Conservation (phyloP, 2,329 filamentous ascomycete genomes). For the Bretziella fagacearum region DNA sequence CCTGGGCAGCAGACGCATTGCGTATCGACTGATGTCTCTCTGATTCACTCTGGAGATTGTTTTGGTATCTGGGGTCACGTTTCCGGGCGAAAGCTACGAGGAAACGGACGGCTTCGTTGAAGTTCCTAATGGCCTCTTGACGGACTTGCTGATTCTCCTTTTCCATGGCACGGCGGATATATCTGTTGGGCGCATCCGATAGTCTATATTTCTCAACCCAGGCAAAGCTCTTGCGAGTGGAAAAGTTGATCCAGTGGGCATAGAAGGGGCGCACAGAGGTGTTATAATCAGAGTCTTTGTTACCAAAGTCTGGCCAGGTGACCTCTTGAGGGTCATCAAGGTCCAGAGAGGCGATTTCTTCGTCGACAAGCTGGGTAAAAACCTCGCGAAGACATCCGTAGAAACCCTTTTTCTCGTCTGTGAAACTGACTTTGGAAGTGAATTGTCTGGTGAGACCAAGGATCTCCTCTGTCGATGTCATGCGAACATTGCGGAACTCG, state of each 20-base stretch:
- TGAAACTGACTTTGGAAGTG: conserved; percentile 59
- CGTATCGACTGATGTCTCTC: conserved; percentile 66
- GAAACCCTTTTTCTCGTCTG: conserved; percentile 67
- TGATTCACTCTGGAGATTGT: conserved; percentile 59
- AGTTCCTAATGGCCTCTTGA: conserved; percentile 69
- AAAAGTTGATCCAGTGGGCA: conserved; percentile 59
- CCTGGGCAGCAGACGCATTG: conserved; percentile 67
- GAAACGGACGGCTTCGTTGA: conserved; percentile 80
- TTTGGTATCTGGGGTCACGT: conserved; percentile 69
- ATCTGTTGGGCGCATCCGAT: conserved; percentile 73
- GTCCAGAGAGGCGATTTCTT: conserved; percentile 50
- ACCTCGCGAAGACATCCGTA: conserved; percentile 61
- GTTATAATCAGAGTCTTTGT: conserved; percentile 59
- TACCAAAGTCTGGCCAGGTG: conserved; percentile 70
- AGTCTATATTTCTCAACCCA: conserved; percentile 80
- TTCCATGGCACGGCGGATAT: conserved; percentile 70
- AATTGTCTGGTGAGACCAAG: conserved; percentile 64
- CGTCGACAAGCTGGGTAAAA: conserved; percentile 64
- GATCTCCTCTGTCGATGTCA: conserved; percentile 70
- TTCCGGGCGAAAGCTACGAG: conserved; percentile 81
- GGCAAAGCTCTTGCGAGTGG: conserved; percentile 68
- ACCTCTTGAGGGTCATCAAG: conserved; percentile 46
- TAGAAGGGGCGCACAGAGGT: conserved; percentile 68
- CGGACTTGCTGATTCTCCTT: conserved; percentile 80
- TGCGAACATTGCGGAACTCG: conserved; percentile 48